phyloP scores from a whole-genome alignment of 2,329 filamentous ascomycete species.

The Fusarium beomiforme region DNA sequence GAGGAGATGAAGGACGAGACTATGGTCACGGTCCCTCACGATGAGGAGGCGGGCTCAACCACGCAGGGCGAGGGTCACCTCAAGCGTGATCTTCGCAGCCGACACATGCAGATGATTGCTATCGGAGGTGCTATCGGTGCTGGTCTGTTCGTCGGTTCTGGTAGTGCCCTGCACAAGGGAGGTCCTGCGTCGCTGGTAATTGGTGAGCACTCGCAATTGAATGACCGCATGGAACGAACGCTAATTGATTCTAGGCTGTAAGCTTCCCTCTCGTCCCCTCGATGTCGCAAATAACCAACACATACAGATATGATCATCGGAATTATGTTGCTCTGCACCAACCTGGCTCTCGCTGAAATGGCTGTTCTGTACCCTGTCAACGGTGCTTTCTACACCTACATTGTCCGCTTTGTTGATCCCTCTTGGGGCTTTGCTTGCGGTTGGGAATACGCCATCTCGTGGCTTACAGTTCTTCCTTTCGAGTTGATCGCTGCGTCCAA shows the following conservation, averaged over 20 bases:
- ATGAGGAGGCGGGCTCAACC: conserved; percentile 21
- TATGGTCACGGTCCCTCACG: conserved; percentile 12
- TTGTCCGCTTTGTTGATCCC: conserved; percentile 89
- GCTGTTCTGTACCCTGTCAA: conserved; percentile 90
- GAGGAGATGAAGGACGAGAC: conserved; percentile 25
- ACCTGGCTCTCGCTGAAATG: conserved; percentile 91
- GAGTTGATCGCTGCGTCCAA: conserved; percentile 88
- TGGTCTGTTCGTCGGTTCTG: conserved; percentile 88
- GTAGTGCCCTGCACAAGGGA: conserved; percentile 73
- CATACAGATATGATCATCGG: conserved; percentile 48
- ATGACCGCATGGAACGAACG: not conserved
- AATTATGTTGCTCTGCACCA: conserved; percentile 60
- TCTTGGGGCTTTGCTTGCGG: conserved; percentile 96
- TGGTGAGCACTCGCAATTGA: conserved; percentile 55
- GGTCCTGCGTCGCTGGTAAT: conserved; percentile 82
- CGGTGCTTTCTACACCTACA: conserved; percentile 91
- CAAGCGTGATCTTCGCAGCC: conserved; percentile 74
- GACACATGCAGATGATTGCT: conserved; percentile 97
- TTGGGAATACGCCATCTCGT: conserved; percentile 92
- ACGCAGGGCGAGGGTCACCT: conserved; percentile 23
- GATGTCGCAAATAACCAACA: not conserved
- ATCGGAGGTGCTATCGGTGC: conserved; percentile 73
- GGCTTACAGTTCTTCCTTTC: conserved; percentile 83
- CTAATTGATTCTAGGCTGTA: conserved; percentile 16
- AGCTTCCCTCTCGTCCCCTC: not conserved